phyloP scores from a whole-genome alignment of 768 basidiomycete genomes.

The Daedalea quercina region DNA sequence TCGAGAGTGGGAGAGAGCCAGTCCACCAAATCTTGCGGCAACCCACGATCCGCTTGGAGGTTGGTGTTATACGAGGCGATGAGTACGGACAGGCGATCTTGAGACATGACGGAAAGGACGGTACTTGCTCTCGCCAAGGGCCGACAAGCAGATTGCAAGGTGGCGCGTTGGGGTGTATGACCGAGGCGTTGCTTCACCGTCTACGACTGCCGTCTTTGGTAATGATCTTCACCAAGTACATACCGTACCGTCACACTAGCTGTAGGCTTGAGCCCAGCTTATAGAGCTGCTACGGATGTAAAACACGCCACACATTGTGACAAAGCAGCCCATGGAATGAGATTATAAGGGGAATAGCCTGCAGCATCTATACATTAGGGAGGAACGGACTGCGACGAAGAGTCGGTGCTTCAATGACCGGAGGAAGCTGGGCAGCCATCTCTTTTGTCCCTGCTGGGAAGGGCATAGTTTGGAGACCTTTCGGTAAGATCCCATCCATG shows the following conservation, averaged over 20 bases:
- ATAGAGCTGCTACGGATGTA: too few relatives aligned
- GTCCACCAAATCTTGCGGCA: slow-evolving; percentile 84
- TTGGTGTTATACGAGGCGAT: slow-evolving; percentile 91
- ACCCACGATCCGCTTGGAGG: slow-evolving; percentile 64
- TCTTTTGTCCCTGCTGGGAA: slow-evolving; percentile 88
- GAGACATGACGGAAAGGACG: slow-evolving; percentile 7
- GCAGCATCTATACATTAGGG: slow-evolving; percentile 27
- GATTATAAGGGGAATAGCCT: too few relatives aligned
- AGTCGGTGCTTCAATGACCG: slow-evolving; percentile 66
- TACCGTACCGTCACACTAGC: too few relatives aligned
- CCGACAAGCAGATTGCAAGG: too few relatives aligned
- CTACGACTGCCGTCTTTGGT: too few relatives aligned
- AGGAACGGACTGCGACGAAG: slow-evolving; percentile 71
- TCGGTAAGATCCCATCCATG: slow-evolving; percentile 73
- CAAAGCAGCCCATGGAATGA: too few relatives aligned
- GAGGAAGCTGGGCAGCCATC: slow-evolving; percentile 59
- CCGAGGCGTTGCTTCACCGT: too few relatives aligned
- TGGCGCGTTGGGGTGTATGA: too few relatives aligned
- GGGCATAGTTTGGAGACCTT: slow-evolving; percentile 78
- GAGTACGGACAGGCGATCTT: slow-evolving; percentile 52
- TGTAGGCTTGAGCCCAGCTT: background rate
- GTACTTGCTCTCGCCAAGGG: background rate
- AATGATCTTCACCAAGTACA: too few relatives aligned
- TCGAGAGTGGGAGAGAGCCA: slow-evolving; percentile 85
- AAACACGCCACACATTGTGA: too few relatives aligned